These are phyloP conservation scores for Cerrena zonata DNA, from an alignment of 1,284 basidiomycete species.

Conservation along the genomic window DNA sequence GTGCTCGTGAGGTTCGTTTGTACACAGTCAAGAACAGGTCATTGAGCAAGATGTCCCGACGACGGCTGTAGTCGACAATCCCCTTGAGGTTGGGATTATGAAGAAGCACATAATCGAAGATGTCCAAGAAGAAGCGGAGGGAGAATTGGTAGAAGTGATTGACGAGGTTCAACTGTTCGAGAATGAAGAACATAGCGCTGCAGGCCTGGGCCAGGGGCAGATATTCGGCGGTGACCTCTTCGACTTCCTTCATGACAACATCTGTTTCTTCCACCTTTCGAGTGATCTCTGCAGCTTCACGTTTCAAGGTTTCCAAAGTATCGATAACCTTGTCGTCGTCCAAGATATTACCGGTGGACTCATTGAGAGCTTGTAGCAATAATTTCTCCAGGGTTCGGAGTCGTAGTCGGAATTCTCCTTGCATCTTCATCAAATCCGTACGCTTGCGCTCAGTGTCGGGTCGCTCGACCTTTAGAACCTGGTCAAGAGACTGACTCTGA, in stretches of 20 bases:
- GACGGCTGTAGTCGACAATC: conserved; percentile 67
- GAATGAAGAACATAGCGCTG: conserved; percentile 94
- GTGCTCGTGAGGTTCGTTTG: conserved; percentile 83
- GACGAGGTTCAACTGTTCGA: conserved; percentile 89
- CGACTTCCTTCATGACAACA: conserved; percentile 91
- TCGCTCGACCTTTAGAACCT: conserved; percentile 93
- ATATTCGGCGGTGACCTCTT: conserved; percentile 92
- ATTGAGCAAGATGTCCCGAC: conserved; percentile 80
- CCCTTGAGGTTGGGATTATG: conserved; percentile 85
- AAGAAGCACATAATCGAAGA: conserved; percentile 91
- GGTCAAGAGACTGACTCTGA: conserved; percentile 95
- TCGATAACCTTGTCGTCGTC: conserved; percentile 99
- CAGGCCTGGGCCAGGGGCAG: conserved; percentile 92
- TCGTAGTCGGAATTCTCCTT: conserved; percentile 94
- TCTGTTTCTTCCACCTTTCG: conserved; percentile 97
- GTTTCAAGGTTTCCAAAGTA: conserved; percentile 93
- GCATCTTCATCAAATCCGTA: conserved; percentile 97
- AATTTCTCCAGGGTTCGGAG: conserved; percentile 90
- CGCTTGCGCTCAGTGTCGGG: conserved; percentile 96
- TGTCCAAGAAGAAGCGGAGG: conserved; percentile 94
- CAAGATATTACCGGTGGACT: conserved; percentile 93
- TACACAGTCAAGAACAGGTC: conserved; percentile 91
- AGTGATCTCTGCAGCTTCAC: conserved; percentile 94
- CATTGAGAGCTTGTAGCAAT: conserved; percentile 92
- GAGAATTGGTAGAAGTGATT: conserved; percentile 99